A percentile compares a stretch with the other conserved stretches of the same genome.
These are phyloP conservation scores for Corinectria fuckeliana DNA, from an alignment of 2,329 filamentous ascomycete genomes.

Conservation along the genomic window DNA sequence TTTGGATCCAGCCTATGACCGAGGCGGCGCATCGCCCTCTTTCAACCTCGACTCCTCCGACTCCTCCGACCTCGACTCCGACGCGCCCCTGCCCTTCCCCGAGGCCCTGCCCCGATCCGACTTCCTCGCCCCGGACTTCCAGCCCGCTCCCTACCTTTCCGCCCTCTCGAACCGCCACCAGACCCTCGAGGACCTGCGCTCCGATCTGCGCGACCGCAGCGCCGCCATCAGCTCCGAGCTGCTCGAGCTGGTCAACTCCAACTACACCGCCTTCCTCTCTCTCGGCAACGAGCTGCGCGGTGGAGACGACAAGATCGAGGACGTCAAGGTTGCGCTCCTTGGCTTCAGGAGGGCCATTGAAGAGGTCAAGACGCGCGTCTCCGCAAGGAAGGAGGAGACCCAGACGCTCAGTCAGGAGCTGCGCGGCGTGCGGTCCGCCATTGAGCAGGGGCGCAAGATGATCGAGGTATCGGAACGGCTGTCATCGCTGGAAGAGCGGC, in stretches of 20 bases:
- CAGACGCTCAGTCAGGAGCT: slow-evolving; percentile 70
- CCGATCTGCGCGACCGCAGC: slow-evolving; percentile 82
- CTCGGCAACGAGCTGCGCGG: slow-evolving; percentile 82
- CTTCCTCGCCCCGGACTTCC: slow-evolving; percentile 80
- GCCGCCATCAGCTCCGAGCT: slow-evolving; percentile 84
- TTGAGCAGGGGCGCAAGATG: slow-evolving; percentile 67
- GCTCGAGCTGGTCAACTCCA: slow-evolving; percentile 91
- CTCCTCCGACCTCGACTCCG: slow-evolving; percentile 56
- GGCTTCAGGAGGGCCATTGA: slow-evolving; percentile 86
- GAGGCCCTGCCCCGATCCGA: slow-evolving; percentile 80
- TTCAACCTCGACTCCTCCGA: slow-evolving; percentile 54
- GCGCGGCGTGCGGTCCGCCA: slow-evolving; percentile 64
- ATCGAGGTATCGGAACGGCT: slow-evolving; percentile 72
- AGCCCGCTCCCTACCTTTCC: slow-evolving; percentile 80
- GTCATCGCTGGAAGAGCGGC: slow-evolving; percentile 65
- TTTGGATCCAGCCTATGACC: slow-evolving; percentile 37
- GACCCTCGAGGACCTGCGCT: slow-evolving; percentile 89
- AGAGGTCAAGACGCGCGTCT: slow-evolving; percentile 71
- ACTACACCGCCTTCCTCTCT: slow-evolving; percentile 90
- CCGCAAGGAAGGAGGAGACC: slow-evolving; percentile 68
- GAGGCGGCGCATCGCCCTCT: slow-evolving; percentile 38
- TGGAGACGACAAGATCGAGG: slow-evolving; percentile 90
- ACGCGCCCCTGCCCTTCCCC: slow-evolving; percentile 84
- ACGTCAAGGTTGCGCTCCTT: slow-evolving; percentile 84
- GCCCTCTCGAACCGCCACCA: slow-evolving; percentile 88